Base-by-base conservation (phyloP, 2,329 filamentous ascomycete species). In the Claviceps digitariae region DNA sequence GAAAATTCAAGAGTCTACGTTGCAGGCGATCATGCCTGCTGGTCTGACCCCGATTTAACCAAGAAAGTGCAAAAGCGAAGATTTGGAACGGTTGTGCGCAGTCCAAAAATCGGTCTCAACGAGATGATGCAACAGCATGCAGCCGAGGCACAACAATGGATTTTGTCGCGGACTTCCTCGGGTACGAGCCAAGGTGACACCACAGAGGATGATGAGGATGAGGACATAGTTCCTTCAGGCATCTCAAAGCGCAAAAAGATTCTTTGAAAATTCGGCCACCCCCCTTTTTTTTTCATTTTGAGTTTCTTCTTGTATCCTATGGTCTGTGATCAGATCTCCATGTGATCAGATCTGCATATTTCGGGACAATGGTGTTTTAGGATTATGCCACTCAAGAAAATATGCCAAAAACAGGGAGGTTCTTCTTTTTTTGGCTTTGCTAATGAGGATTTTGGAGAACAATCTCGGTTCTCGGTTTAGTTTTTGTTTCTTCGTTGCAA, bases 1-100 rank as follows among this genome's bases (percentile, higher is more conserved):
- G 75, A 82, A 59, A 83, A 89, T 67, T 93, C 88, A 0, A 77
- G 81, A 3, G 84, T 96, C 48, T 95, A 84, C 61, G 86, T 96
- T 20, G 80, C 84, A 1, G 72, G 76, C 27, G 76, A 84, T 55
- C 91, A 96, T 65, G 78, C 79, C 13, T 85, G 87, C 65, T 96
- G 89, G 85, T 73, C 67, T 56, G 79, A 84, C 54, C 74, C 76
- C 34, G 80, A 83, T 4, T 72, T 82, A 21, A 74, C 69, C 2
- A 73, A 76, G 57, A 82, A 81, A 61, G 77, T 84, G 0, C 67
- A 72, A 48, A 83, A 82, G 68, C 72, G 75, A 38, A 73, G 81
- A 0, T 84, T 83, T 57, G 81, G 81, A 2, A 73, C 72, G 1
- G 81, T 84, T 1, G 67, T 76, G 27, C 72, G 71, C 56, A 81